Conservation (phyloP, 176 grass and related monocot genomes). For the Lolium multiflorum region DNA sequence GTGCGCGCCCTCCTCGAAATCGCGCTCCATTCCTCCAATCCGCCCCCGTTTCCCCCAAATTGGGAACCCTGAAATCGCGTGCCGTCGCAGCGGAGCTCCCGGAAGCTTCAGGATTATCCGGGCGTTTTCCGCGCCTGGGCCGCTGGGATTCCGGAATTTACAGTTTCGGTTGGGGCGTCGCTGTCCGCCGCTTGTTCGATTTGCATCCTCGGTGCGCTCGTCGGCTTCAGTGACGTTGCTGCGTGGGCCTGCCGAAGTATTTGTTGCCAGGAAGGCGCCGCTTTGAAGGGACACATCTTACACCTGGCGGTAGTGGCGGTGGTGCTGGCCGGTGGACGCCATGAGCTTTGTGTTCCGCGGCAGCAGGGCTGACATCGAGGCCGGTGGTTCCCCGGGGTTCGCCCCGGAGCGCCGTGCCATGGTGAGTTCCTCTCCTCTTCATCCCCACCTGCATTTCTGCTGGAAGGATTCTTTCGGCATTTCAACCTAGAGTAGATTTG, state of each 20-base stretch:
- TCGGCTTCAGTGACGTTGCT: constrained; percentile 14
- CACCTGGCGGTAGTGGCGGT: neutral
- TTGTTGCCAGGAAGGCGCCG: constrained; percentile 30
- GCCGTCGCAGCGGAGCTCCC: constrained; percentile 43
- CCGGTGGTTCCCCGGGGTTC: constrained; percentile 68
- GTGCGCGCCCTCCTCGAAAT: constrained; percentile 18
- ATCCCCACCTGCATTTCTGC: constrained; percentile 10
- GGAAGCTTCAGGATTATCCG: constrained; percentile 42
- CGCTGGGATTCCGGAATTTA: constrained; percentile 41
- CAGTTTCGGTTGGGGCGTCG: constrained; percentile 65
- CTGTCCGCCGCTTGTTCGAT: constrained; percentile 45
- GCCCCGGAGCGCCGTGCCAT: constrained; percentile 68
- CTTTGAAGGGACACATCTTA: constrained; percentile 40
- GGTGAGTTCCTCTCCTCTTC: constrained; percentile 47
- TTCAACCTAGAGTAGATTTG: neutral
- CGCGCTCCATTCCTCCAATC: neutral
- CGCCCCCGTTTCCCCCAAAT: neutral
- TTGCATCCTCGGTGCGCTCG: constrained; percentile 29
- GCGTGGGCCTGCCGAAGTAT: constrained; percentile 19
- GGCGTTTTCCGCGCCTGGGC: constrained; percentile 21
- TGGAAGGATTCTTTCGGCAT: constrained; percentile 26
- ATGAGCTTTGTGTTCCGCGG: constrained; percentile 97
- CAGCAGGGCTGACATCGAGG: constrained; percentile 73
- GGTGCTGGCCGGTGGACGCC: constrained; percentile 25
- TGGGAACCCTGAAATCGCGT: neutral